Base-by-base conservation (phyloP, 202 grass and related monocot genomes). In the Elaeis oleifera region DNA sequence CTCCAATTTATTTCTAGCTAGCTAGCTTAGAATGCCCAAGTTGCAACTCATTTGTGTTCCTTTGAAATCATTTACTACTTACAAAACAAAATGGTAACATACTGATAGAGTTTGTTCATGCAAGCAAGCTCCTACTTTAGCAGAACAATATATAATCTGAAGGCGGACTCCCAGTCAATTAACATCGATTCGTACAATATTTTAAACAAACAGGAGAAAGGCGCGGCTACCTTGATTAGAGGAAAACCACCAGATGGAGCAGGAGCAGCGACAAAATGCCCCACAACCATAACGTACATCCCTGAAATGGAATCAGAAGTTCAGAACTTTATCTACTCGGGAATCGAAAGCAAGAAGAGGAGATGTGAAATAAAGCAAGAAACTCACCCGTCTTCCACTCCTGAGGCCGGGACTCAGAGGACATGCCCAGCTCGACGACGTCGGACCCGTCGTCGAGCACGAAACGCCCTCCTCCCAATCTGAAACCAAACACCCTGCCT, bases 261-360 rank as follows among this genome's bases (percentile, higher is more conserved):
- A 25, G 61, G 19, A n/a, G 63, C 16, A 31, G 61, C 65, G 56
- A 75, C 28, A 26, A 76, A 90, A 48, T 76, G 71, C 1, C 87
- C 87, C 56, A 96, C 60, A 49, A 90, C 65, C 81, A 96, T 81
- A 16, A 96, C 81, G 69, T 85, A 96, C 84, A 85, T 85, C 31
- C 91, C 87, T 96, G 49, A 57, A 76, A 1, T 29, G 65, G 36
- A 44, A 44, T 44, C 36, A 39, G 36, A 5, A 44, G 36, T 44
- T 14, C 28, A 0, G 36, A 13, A 44, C 8, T 44, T 44, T 44
- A 44, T 44, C 7, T 44, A 44, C 36, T 44, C 6, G 36, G 9
- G 31, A 59, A 9, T 52, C 31, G 6, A 36, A n/a, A 59, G 28
- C 52, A 16, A 58, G 20, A 16, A 16, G 0, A 60, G 5, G 50